Evolutionary conservation across 2,329 filamentous ascomycete species (phyloP), one percentile per base, ranked within the genome.

Genomic region (Didymella sp.): DNA sequence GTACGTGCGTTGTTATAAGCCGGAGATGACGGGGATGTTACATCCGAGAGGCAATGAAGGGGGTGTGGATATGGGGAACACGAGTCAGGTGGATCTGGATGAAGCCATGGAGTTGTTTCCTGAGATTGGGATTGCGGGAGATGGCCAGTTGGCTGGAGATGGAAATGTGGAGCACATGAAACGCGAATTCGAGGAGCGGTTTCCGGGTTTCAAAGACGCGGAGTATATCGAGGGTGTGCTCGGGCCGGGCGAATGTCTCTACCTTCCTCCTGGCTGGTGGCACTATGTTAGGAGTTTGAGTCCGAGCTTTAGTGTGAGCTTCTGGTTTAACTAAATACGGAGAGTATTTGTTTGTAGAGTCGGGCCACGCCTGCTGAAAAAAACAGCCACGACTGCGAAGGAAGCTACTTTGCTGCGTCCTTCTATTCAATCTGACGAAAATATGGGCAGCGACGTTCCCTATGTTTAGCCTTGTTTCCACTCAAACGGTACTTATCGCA

Each of bases 231-330:
- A 99, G 70, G 88, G 88, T 53, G 83, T 98, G 1, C 78, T 99
- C 6, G 85, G 84, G 27, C 89, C 90, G 0, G 95, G 94, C 0
- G 92, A 99, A 50, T 89, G 87, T 62, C 73, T 99, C 50, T 95
- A 96, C 73, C 91, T 99, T 50, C 95, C 95, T 0, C 83, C 91
- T 5, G 95, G 94, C 0, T 99, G 95, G 94, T 99, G 95, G 95
- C 95, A 99, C 80, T 98, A 97, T 76, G 91, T 98, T 3, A 83
- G 90, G 58, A 92, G 92, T 46, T 73, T 98, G 69, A 92, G 87
- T 54, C 86, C 91, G 19, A 96, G 94, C 71, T 93, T 96, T 70
- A 97, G 93, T 65, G 92, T 98, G 12, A 97, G 92, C 72, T 98
- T 97, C 72, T 99, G 95, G 95, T 99, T 72, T 31, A 73, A 73